These are phyloP conservation scores for Populus trichocarpa DNA, from an alignment of 441 rosid species.

Conservation along the genomic window DNA sequence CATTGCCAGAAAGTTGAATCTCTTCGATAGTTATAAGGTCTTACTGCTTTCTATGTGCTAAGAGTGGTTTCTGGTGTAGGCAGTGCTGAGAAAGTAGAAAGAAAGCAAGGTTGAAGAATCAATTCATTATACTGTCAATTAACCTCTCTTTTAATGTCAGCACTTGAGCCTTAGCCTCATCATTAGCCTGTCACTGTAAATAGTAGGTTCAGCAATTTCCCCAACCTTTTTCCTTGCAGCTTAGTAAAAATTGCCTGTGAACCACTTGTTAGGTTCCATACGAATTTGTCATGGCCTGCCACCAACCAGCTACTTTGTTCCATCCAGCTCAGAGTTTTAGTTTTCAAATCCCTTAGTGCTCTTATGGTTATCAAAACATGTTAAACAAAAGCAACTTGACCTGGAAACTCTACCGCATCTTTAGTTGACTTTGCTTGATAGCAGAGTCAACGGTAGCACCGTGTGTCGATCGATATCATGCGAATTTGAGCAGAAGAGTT, in stretches of 20 bases:
- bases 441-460: neutral
- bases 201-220: neutral
- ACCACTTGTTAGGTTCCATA: neutral
- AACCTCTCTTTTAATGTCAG: neutral
- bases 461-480: neutral
- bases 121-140: neutral
- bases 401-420: neutral
- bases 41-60: neutral
- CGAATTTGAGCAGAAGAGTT: neutral
- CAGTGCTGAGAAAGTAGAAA: neutral
- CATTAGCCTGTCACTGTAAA: neutral
- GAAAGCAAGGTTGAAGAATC: neutral
- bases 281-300: neutral
- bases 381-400: neutral
- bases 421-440: neutral
- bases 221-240: neutral
- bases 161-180: neutral
- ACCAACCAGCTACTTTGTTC: neutral
- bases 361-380: neutral
- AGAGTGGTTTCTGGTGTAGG: neutral
- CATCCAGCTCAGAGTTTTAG: neutral
- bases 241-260: neutral
- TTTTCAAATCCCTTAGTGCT: neutral
- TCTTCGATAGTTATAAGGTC: neutral
- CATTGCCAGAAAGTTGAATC: too few species aligned